phyloP scores from a whole-genome alignment of 176 grass and related monocot species.

The Musa acuminata region DNA sequence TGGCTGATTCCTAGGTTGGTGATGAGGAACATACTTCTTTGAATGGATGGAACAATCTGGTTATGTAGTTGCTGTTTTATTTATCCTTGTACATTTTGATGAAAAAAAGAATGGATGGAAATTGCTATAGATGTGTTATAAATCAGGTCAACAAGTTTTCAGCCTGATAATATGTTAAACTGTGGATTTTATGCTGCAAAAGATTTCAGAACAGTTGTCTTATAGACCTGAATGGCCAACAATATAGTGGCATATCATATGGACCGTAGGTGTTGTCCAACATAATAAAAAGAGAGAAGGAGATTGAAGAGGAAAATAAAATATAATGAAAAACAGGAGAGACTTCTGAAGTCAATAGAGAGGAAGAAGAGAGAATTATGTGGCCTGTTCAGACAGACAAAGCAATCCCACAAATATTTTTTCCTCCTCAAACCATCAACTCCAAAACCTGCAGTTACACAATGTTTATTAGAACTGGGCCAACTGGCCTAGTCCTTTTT shows the following conservation, averaged over 20 bases:
- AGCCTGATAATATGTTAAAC: background rate
- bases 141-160: background rate
- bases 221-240: too few relatives aligned
- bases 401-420: background rate
- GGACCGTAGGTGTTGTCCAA: too few relatives aligned
- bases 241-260: too few relatives aligned
- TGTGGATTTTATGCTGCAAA: too few relatives aligned
- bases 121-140: background rate
- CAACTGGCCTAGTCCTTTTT: background rate
- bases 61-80: background rate
- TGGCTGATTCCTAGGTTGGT: too few relatives aligned
- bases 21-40: too few relatives aligned
- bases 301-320: too few relatives aligned
- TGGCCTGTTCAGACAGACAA: background rate
- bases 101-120: background rate
- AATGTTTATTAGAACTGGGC: background rate
- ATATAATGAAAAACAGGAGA: too few relatives aligned
- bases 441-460: background rate
- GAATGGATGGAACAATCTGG: too few relatives aligned
- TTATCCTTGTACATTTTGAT: background rate
- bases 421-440: background rate
- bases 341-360: too few relatives aligned
- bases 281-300: background rate
- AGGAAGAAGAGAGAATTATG: too few relatives aligned
- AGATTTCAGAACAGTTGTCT: background rate